These are phyloP conservation scores for Phanerochaete sordida DNA, from an alignment of 768 basidiomycete species.

Conservation along the genomic window DNA sequence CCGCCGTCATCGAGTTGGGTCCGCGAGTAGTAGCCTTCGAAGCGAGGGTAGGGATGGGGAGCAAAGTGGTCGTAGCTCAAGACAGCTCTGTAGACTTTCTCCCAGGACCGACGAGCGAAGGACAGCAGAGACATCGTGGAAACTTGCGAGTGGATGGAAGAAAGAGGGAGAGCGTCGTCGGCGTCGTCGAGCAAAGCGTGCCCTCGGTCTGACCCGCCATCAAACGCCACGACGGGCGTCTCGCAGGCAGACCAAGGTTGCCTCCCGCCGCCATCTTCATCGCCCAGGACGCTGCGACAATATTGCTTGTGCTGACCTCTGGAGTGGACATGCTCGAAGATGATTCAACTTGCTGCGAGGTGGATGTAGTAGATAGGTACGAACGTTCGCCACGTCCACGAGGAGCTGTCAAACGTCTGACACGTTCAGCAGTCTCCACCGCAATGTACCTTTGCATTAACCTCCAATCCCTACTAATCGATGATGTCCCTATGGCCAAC, in stretches of 20 bases:
- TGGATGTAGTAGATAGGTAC: not conserved
- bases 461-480: not conserved
- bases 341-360: too few relatives aligned
- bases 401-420: not conserved
- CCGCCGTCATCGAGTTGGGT: conserved; percentile 20
- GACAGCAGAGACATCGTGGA: not conserved
- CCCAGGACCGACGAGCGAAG: not conserved
- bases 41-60: conserved; percentile 16
- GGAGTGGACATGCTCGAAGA: too few relatives aligned
- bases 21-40: conserved; percentile 25
- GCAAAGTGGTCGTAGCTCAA: conserved; percentile 18
- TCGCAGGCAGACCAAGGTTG: too few relatives aligned
- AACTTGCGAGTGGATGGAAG: too few relatives aligned
- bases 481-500: too few relatives aligned
- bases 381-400: not conserved
- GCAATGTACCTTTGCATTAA: not conserved
- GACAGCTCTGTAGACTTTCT: not conserved
- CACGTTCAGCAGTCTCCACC: not conserved
- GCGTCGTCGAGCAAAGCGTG: not conserved
- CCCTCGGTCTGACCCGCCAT: not conserved
- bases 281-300: too few relatives aligned
- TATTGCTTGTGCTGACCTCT: too few relatives aligned
- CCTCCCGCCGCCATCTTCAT: not conserved
- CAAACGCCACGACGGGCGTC: not conserved
- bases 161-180: too few relatives aligned